These are phyloP conservation scores for Pseudonitzschia delicatissima DNA, from an alignment of 108 stramenopile species.

Conservation along the genomic window DNA sequence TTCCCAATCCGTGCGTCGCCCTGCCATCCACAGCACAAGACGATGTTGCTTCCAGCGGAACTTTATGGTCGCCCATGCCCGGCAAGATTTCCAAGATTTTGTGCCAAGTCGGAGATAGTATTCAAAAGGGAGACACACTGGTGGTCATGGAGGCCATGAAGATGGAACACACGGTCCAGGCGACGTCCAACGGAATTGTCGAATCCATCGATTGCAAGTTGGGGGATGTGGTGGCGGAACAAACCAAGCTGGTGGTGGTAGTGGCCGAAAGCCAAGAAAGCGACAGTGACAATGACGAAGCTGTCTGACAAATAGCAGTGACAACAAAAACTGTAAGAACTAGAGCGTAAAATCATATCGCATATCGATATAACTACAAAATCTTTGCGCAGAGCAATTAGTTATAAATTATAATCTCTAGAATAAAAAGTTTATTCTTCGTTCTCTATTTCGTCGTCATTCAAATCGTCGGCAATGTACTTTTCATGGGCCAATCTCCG, in stretches of 20 bases:
- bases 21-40: background rate
- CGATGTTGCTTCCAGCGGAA: slow-evolving; percentile 10
- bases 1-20: slow-evolving; percentile 24
- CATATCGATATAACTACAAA: too few relatives aligned
- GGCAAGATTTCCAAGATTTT: slow-evolving; percentile 71
- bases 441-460: background rate
- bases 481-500: background rate
- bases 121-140: slow-evolving; percentile 62
- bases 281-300: too few relatives aligned
- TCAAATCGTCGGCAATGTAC: background rate
- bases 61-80: too few relatives aligned
- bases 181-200: slow-evolving; percentile 58
- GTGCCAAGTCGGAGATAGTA: slow-evolving; percentile 53
- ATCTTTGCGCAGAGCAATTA: too few relatives aligned
- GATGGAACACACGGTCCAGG: slow-evolving; percentile 80
- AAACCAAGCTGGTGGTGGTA: slow-evolving; percentile 45
- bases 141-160: slow-evolving; percentile 92
- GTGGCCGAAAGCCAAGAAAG: too few relatives aligned
- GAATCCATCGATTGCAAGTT: slow-evolving; percentile 30
- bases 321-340: too few relatives aligned
- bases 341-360: too few relatives aligned
- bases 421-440: background rate
- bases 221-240: slow-evolving; percentile 65
- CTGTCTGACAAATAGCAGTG: too few relatives aligned
- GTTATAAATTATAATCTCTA: too few relatives aligned